Conservation (phyloP, 768 basidiomycete genomes). For the Leccinum arenicola region DNA sequence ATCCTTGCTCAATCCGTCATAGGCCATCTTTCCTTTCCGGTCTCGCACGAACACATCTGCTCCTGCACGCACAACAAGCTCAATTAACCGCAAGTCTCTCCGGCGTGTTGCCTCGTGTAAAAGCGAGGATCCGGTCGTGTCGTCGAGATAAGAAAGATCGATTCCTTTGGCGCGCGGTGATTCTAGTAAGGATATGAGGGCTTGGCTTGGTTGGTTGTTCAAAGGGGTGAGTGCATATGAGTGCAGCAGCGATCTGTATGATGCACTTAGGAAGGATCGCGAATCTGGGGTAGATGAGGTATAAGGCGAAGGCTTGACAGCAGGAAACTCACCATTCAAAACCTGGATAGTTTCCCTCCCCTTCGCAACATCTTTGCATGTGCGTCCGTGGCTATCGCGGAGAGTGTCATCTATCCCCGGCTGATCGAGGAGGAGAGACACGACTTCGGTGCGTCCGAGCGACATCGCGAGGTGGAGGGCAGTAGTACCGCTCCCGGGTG, state of each 20-base stretch:
- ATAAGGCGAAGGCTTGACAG: background rate
- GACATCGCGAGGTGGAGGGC: slow-evolving; percentile 74
- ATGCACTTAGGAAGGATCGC: slow-evolving; percentile 68
- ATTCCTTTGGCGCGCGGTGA: slow-evolving; percentile 68
- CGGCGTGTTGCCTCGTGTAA: slow-evolving; percentile 86
- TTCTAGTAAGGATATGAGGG: slow-evolving; percentile 56
- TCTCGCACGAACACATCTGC: slow-evolving; percentile 89
- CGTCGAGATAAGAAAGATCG: slow-evolving; percentile 79
- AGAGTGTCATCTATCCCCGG: slow-evolving; percentile 77
- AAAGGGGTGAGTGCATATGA: slow-evolving; percentile 66
- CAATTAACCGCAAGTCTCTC: slow-evolving; percentile 76
- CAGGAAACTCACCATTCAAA: slow-evolving; percentile 57
- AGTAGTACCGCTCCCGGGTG: slow-evolving; percentile 66
- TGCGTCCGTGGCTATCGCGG: slow-evolving; percentile 62
- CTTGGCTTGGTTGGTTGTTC: slow-evolving; percentile 38
- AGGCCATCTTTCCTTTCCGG: slow-evolving; percentile 64
- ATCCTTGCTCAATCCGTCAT: slow-evolving; percentile 70
- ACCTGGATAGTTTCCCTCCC: slow-evolving; percentile 61
- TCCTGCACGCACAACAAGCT: slow-evolving; percentile 80
- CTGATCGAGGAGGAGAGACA: slow-evolving; percentile 75
- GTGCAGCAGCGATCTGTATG: slow-evolving; percentile 69
- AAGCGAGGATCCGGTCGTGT: slow-evolving; percentile 70
- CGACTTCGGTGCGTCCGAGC: slow-evolving; percentile 68
- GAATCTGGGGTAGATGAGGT: slow-evolving; percentile 53
- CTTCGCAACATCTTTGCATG: slow-evolving; percentile 70